Evolutionary conservation across 2,329 filamentous ascomycete species (phyloP).

Genomic region (Fusarium duplospermum): DNA sequence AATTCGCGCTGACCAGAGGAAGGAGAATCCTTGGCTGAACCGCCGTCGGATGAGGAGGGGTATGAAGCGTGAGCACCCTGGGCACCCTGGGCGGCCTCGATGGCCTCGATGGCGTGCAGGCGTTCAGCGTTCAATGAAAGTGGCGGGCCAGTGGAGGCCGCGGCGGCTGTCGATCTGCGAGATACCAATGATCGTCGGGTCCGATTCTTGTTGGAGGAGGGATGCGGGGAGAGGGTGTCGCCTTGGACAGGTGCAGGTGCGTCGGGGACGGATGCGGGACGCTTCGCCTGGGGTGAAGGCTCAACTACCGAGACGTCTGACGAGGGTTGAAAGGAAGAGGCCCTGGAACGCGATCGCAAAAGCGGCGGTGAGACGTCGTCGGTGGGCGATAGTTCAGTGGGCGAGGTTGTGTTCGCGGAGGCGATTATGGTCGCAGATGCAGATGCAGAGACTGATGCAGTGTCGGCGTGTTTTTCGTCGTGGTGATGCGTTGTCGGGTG

Average conservation of each 20-base stretch:
- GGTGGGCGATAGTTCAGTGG: conserved; percentile 18
- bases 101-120: conserved; percentile 47
- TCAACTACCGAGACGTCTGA: conserved; percentile 33
- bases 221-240: conserved; percentile 42
- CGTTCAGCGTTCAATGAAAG: conserved; percentile 49
- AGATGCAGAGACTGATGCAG: conserved; percentile 29
- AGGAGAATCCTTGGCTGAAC: conserved; percentile 38
- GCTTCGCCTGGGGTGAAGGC: conserved; percentile 37
- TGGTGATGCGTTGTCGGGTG: conserved; percentile 44
- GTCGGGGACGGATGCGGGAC: conserved; percentile 43
- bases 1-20: conserved; percentile 59
- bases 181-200: conserved; percentile 55
- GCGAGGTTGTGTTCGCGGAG: conserved; percentile 19
- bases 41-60: conserved; percentile 35
- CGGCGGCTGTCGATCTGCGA: conserved; percentile 51
- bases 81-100: conserved; percentile 31
- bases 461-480: conserved; percentile 42
- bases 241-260: conserved; percentile 35
- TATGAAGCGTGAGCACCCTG: conserved; percentile 25
- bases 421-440: conserved; percentile 27
- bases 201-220: conserved; percentile 47
- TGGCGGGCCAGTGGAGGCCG: conserved; percentile 47
- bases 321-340: conserved; percentile 49
- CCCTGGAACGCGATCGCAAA: conserved; percentile 49
- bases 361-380: conserved; percentile 33